A percentile compares a stretch with the other conserved stretches of the same genome.
Conservation (phyloP, 139 green algal species). For the Chloropicon primus region DNA sequence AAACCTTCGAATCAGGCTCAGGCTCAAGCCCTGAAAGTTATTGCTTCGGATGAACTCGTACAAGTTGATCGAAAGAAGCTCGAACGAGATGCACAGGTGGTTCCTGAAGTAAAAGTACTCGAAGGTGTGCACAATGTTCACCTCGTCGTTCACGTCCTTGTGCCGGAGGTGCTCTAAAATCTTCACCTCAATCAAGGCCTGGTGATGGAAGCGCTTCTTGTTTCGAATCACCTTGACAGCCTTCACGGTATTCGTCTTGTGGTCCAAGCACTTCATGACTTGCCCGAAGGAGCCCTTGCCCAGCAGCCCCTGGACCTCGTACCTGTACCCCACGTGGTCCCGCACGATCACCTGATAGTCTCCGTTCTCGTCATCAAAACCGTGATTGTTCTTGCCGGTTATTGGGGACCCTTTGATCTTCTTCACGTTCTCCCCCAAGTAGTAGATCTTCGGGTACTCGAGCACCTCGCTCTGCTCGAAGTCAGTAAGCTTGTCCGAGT, state of each 20-base stretch:
- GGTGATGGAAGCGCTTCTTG: constrained; percentile 97
- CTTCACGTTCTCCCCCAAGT: constrained; percentile 26
- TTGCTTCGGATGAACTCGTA: constrained; percentile 96
- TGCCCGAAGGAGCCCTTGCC: constrained; percentile 84
- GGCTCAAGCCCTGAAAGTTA: constrained; percentile 61
- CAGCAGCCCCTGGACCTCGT: constrained; percentile 73
- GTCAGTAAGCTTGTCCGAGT: constrained; percentile 46
- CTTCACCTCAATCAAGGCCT: constrained; percentile 94
- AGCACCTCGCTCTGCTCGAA: constrained; percentile 72
- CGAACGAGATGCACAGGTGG: constrained; percentile 91
- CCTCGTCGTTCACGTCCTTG: constrained; percentile 70
- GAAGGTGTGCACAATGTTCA: constrained; percentile 76
- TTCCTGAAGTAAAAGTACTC: constrained; percentile 96
- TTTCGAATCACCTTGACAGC: constrained; percentile 93
- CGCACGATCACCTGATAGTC: constrained; percentile 46
- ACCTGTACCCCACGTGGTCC: constrained; percentile 65
- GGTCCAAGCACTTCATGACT: constrained; percentile 83
- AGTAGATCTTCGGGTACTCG: constrained; percentile 53
- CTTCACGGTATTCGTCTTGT: constrained; percentile 75
- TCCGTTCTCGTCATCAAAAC: constrained; percentile 64
- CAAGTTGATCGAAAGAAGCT: constrained; percentile 92
- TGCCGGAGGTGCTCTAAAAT: constrained; percentile 75
- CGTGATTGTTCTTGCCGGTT: constrained; percentile 31
- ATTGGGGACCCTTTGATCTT: neutral
- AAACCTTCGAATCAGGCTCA: constrained; percentile 54